These are phyloP conservation scores for Rhynchospora pubera DNA, from an alignment of 176 grass and related monocot species.

Conservation along the genomic window DNA sequence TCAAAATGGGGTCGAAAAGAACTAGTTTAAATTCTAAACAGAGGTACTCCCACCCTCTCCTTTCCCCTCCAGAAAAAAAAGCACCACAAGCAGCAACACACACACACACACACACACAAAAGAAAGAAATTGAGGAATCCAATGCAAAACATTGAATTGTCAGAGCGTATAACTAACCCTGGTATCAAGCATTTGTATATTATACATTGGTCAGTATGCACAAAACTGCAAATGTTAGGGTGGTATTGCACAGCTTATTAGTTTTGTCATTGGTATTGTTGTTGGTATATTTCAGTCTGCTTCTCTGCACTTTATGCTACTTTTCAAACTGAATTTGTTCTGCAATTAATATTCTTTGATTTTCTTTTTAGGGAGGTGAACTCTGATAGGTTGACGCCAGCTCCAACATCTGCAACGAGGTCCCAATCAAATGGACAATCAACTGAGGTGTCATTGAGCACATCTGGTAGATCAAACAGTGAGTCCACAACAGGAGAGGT, in stretches of 20 bases:
- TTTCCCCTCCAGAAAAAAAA: background rate
- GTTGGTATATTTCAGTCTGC: background rate
- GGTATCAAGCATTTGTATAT: background rate
- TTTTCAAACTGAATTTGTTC: background rate
- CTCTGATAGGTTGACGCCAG: background rate
- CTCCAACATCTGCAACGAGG: background rate
- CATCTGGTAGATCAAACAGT: background rate
- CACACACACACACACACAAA: background rate
- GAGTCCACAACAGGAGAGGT: background rate
- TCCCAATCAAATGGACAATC: background rate
- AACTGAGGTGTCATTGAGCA: background rate
- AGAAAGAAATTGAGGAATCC: background rate
- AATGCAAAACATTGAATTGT: background rate
- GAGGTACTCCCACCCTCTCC: background rate
- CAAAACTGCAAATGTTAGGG: background rate
- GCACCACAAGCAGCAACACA: background rate
- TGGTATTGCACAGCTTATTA: background rate
- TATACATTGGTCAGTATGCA: background rate
- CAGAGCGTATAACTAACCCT: background rate
- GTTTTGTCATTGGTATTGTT: background rate
- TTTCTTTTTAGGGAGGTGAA: slow-evolving; percentile 12
- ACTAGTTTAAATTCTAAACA: background rate
- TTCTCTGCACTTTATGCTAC: background rate
- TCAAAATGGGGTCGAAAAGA: too few species aligned
- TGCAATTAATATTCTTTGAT: background rate